These are phyloP conservation scores for Penicillium olsonii DNA, from an alignment of 2,329 filamentous ascomycete genomes.

Conservation along the genomic window DNA sequence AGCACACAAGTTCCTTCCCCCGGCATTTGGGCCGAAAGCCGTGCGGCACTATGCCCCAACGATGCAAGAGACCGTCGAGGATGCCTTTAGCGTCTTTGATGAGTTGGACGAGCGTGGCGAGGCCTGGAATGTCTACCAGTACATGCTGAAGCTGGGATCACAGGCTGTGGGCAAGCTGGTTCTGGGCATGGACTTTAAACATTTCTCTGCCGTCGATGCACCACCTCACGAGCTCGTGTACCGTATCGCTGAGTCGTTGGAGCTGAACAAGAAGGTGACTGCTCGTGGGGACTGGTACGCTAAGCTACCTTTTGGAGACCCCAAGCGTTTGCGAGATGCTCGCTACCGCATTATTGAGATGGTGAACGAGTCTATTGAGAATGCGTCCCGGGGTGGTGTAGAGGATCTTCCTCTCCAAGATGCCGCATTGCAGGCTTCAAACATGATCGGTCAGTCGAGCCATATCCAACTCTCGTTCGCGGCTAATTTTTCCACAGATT, in stretches of 20 bases:
- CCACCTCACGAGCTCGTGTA: constrained; percentile 55
- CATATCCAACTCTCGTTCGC: not conserved
- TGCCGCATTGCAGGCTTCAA: constrained; percentile 19
- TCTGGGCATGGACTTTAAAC: constrained; percentile 48
- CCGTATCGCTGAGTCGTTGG: constrained; percentile 53
- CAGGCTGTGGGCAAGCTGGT: constrained; percentile 48
- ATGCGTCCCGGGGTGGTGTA: constrained; percentile 16
- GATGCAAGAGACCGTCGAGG: constrained; percentile 59
- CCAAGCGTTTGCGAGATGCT: constrained; percentile 43
- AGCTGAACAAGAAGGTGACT: constrained; percentile 61
- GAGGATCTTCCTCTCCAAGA: constrained; percentile 23
- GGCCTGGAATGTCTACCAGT: constrained; percentile 53
- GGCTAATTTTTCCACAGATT: constrained; percentile 41
- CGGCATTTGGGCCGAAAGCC: constrained; percentile 20
- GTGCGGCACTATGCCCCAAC: constrained; percentile 53
- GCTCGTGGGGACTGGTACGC: constrained; percentile 59
- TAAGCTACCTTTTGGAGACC: constrained; percentile 60
- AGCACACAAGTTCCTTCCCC: constrained; percentile 58
- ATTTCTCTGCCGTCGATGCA: constrained; percentile 48
- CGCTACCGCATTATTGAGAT: constrained; percentile 17
- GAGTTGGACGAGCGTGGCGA: constrained; percentile 49
- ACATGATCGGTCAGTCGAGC: constrained; percentile 21
- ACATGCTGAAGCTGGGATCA: constrained; percentile 52
- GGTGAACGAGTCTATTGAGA: constrained; percentile 21
- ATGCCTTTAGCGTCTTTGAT: constrained; percentile 52